A percentile compares a stretch with the other conserved stretches of the same genome.
Conservation (phyloP, 106 monocot genomes). For the Acanthochlamys bracteata region DNA sequence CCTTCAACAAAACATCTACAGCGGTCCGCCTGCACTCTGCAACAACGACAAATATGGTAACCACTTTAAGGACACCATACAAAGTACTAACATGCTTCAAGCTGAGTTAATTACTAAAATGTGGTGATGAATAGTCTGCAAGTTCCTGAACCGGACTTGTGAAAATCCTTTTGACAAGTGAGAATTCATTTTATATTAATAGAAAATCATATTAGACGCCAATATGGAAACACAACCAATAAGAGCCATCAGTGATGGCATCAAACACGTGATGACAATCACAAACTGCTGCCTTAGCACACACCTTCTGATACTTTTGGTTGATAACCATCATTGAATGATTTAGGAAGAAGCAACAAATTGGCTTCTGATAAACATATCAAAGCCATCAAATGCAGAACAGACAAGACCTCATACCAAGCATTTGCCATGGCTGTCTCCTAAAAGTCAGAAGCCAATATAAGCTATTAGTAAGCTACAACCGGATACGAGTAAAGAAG, state of each 20-base stretch:
- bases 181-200: too few species aligned
- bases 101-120: too few species aligned
- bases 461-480: not conserved
- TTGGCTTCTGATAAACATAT: conserved; percentile 35
- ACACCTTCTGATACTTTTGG: conserved; percentile 26
- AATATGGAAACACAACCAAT: not conserved
- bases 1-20: conserved; percentile 61
- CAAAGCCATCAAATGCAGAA: conserved; percentile 41
- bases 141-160: too few species aligned
- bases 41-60: not conserved
- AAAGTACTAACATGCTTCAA: not conserved
- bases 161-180: too few species aligned
- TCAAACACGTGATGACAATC: not conserved
- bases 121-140: too few species aligned
- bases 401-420: conserved; percentile 47
- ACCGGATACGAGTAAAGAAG: not conserved
- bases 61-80: not conserved
- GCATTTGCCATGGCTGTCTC: conserved; percentile 33
- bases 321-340: conserved; percentile 13
- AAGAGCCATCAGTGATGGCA: not conserved
- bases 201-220: too few species aligned
- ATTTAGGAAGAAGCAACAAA: conserved; percentile 27
- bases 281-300: not conserved
- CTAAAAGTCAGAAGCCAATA: conserved; percentile 19
- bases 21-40: conserved; percentile 57